Conservation (phyloP, 2,329 filamentous ascomycete species). For the Aspergillus tamarii region DNA sequence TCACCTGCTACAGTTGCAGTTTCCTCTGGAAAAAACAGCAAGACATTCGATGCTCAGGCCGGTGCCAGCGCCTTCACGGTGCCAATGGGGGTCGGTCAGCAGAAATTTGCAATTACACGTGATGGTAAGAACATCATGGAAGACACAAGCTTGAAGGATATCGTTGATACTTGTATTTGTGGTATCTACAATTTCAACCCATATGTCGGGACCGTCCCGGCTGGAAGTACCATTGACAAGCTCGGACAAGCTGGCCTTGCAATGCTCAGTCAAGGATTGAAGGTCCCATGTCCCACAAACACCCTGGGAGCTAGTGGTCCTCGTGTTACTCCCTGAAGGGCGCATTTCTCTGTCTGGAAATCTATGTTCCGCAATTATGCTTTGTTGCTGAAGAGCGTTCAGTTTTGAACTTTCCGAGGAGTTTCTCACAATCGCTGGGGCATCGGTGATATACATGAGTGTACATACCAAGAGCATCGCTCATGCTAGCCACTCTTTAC, state of each 20-base stretch:
- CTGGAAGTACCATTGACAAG: slow-evolving; percentile 35
- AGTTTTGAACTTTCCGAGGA: neutral
- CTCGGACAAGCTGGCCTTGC: slow-evolving; percentile 40
- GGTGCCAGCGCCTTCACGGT: slow-evolving; percentile 51
- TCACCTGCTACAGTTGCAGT: slow-evolving; percentile 49
- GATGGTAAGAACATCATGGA: slow-evolving; percentile 46
- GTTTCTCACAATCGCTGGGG: neutral
- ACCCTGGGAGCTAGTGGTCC: slow-evolving; percentile 22
- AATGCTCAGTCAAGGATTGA: slow-evolving; percentile 33
- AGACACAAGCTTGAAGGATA: slow-evolving; percentile 55
- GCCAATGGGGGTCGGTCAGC: slow-evolving; percentile 52
- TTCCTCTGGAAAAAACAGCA: slow-evolving; percentile 49
- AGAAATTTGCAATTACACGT: slow-evolving; percentile 53
- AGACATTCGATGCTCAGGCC: slow-evolving; percentile 51
- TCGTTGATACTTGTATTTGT: slow-evolving; percentile 52
- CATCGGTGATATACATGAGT: neutral
- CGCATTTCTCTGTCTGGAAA: neutral
- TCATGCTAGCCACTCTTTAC: neutral
- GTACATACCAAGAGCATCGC: neutral
- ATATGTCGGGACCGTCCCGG: slow-evolving; percentile 56
- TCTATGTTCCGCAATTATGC: neutral
- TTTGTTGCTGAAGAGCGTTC: neutral
- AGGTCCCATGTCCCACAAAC: slow-evolving; percentile 33
- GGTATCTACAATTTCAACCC: slow-evolving; percentile 62
- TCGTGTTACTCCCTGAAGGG: slow-evolving; percentile 1